Evolutionary conservation across 768 basidiomycete genomes (phyloP).

Genomic region (Pluteus cervinus): DNA sequence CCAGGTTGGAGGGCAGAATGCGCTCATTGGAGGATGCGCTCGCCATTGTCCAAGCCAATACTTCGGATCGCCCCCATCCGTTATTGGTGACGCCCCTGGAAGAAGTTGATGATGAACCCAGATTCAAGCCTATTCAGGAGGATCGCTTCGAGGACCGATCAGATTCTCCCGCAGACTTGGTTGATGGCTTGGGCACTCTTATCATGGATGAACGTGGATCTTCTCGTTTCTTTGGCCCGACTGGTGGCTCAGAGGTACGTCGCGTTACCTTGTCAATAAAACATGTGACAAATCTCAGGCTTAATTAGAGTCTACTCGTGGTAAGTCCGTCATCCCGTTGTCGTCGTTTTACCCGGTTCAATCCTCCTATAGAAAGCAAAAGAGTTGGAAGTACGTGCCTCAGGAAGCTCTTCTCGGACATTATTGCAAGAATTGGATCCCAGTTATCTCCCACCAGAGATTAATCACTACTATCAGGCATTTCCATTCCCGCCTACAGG

Average conservation of each 20-base stretch:
- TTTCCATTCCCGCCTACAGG: slow-evolving; percentile 41
- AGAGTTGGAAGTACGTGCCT: slow-evolving; percentile 14
- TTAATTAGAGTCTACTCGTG: too few species aligned
- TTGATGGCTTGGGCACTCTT: slow-evolving; percentile 64
- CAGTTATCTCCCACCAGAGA: slow-evolving; percentile 38
- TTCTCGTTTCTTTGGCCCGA: slow-evolving; percentile 70
- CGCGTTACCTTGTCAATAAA: too few species aligned
- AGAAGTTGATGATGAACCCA: too few species aligned
- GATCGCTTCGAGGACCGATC: background rate
- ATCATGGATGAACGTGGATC: slow-evolving; percentile 65
- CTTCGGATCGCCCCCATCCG: slow-evolving; percentile 51
- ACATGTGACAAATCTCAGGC: too few species aligned
- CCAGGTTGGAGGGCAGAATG: slow-evolving; percentile 47
- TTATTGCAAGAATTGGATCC: slow-evolving; percentile 33
- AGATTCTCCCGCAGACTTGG: slow-evolving; percentile 4
- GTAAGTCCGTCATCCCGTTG: too few species aligned
- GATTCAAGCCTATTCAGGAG: background rate
- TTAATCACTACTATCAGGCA: slow-evolving; percentile 33
- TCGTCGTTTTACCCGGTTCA: slow-evolving; percentile 1
- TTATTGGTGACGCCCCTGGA: slow-evolving; percentile 57
- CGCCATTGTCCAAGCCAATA: slow-evolving; percentile 38
- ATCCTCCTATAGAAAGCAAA: slow-evolving; percentile 16
- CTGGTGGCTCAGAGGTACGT: slow-evolving; percentile 66
- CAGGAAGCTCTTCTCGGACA: slow-evolving; percentile 9
- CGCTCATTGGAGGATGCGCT: slow-evolving; percentile 60